Base-by-base conservation (phyloP, 1,139 yeast genomes). In the Magnusiomyces magnusii region DNA sequence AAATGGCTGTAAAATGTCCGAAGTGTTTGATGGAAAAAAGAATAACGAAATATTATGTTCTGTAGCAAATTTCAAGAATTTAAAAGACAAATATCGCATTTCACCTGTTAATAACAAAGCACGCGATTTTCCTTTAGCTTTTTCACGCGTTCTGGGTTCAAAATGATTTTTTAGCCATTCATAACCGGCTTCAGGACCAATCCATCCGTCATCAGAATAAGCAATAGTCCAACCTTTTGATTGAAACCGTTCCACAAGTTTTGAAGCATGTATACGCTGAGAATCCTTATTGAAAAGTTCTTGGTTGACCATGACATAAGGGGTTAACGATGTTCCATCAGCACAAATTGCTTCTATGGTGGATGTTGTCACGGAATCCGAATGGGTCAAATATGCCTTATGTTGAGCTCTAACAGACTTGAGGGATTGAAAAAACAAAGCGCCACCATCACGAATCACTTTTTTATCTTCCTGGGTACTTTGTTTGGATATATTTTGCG, bases 381-480 rank as follows among this genome's bases (percentile, higher is more conserved):
- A 10, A 25, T 31, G 53, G 2, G 21, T n/a, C 2, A 28, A 19
- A 2, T 9, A 17, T 15, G 36, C 25, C 23, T 31, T 17, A 7
- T 27, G 54, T 23, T 36, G 47, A 3, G n/a, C 7, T 21, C 31
- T 27, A 10, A 21, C 47, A 23, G n/a, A 9, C 21, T 21, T 34
- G 3, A 51, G 47, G 10, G 54, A 5, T 15, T 23, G 54, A 39
- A 51, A 51, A 27, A 9, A 51, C 19, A n/a, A 15, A 2, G 34
- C 47, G 1, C 42, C 47, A 41, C 34, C 47, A 34, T 47, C 44
- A 2, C 52, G 31, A 2, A 54, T 51, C 89, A 81, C 56, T 87
- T 93, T 1, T 95, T 86, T 41, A 96, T 87, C 61, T 87, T 83
- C 74, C 17, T 13, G 49, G 27, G 27, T 21, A 19, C 19, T 15